Base-by-base conservation (phyloP, 2,329 filamentous ascomycete species). In the Aureobasidium sp. region DNA sequence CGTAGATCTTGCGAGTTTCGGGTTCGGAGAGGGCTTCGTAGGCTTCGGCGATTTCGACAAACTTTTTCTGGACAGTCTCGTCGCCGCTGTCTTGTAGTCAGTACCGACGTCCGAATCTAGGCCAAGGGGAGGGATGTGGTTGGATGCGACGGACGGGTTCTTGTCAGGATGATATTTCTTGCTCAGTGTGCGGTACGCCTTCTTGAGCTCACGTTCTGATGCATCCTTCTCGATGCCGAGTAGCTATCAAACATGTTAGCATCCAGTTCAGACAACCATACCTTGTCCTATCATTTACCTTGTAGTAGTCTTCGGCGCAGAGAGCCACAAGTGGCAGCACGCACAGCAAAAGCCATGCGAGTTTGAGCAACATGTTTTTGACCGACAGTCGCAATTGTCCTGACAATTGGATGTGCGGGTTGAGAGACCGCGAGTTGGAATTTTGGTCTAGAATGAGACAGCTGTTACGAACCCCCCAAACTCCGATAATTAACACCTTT, bases 101-200 rank as follows among this genome's bases (percentile, higher is more conserved):
- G 6, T 24, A 19, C 2, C 3, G n/a, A 24, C 2, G 16, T 29
- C 6, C n/a, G 32, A 35, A n/a, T n/a, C n/a, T n/a, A n/a, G 17
- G 41, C 12, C 41, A 45, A 29, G 40, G 25, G 27, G 6, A 21
- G 27, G 8, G 27, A 10, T 24, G 14, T 35, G 24, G 35, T 12
- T 19, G 37, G 55, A 41, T 38, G 22, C 21, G 22, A 39, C 86
- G 63, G 79, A 93, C 85, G 91, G 90, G 64, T 97, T 97, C 79
- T 98, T 98, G 71, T 98, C 93, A 3, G 93, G 93, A 66, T 98
- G 93, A 69, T 80, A 96, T 69, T 94, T 95, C 71, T 97, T 97
- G 74, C 88, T 94, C 10, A 98, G 77, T 56, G 83, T 84, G 56
- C 90, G 83, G 71, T 98, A 98, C 19, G 93, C 90, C 40, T 87